Evolutionary conservation across 2,329 filamentous ascomycete species (phyloP), one percentile per base, ranked within the genome.

Genomic region (Aspergillus clavatus): DNA sequence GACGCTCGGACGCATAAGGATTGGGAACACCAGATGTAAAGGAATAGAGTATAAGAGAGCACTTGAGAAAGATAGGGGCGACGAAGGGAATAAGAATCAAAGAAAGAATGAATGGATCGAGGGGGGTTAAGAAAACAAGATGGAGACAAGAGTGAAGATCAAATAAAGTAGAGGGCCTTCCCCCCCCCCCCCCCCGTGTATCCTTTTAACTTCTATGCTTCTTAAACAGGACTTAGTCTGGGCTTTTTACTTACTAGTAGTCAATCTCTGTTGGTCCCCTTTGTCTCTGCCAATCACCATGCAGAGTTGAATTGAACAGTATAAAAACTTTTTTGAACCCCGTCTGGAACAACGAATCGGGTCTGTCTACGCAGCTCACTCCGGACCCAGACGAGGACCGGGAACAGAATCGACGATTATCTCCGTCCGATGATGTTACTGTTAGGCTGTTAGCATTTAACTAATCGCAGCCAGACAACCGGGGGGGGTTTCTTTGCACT

Each of bases 261-360:
- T n/a, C n/a, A n/a, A n/a, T n/a, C n/a, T n/a, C n/a, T n/a, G n/a
- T n/a, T n/a, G n/a, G n/a, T n/a, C n/a, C n/a, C n/a, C n/a, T n/a
- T n/a, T n/a, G n/a, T n/a, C n/a, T n/a, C n/a, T n/a, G n/a, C n/a
- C n/a, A n/a, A n/a, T n/a, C n/a, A n/a, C n/a, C n/a, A n/a, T n/a
- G n/a, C n/a, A n/a, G n/a, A n/a, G n/a, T n/a, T n/a, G n/a, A n/a
- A n/a, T n/a, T 33, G 14, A 33, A 8, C 4, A 7, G 29, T 16
- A 10, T n/a, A 5, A 11, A 11, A 19, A 10, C 5, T 5, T 35
- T 21, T 35, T 10, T 35, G n/a, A n/a, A n/a, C 16, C 11, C 12
- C 1, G 5, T 10, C 19, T 35, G 16, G 14, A 14, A 10, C 12
- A 35, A 19, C 47, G 45, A 53, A 53, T 53, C 50, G 47, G 50